Conservation (phyloP, 2,329 filamentous ascomycete genomes). For the Penicillium sclerotigenum region DNA sequence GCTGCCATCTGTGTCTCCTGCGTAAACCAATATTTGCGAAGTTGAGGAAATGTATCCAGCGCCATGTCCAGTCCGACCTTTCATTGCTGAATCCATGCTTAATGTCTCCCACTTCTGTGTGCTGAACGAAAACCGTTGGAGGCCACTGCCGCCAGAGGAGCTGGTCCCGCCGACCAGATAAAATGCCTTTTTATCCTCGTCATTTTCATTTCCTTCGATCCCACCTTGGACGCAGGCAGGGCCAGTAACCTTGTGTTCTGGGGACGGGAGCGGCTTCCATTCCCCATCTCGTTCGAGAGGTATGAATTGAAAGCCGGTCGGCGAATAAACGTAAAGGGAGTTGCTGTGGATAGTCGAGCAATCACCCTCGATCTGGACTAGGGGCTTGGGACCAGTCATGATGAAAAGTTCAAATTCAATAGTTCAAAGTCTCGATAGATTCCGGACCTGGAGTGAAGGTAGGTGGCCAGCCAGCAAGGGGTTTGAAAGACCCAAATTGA, state of each 20-base stretch:
- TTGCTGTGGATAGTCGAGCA: conserved; percentile 80
- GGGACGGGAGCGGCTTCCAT: conserved; percentile 64
- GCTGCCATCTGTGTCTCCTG: conserved; percentile 64
- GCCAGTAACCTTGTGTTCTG: conserved; percentile 67
- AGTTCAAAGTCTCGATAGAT: conserved; percentile 14
- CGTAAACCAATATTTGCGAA: conserved; percentile 75
- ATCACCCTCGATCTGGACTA: conserved; percentile 67
- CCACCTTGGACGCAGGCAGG: conserved; percentile 72
- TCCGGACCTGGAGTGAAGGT: conserved; percentile 31
- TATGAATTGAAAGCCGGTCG: conserved; percentile 71
- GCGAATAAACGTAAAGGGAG: conserved; percentile 79
- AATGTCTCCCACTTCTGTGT: conserved; percentile 59
- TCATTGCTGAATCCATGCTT: conserved; percentile 52
- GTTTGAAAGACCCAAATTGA: conserved; percentile 14
- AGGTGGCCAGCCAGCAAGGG: conserved; percentile 27
- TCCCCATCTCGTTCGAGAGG: conserved; percentile 63
- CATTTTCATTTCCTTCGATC: conserved; percentile 55
- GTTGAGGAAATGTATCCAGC: conserved; percentile 69
- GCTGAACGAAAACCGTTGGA: conserved; percentile 66
- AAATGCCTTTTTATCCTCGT: conserved; percentile 51
- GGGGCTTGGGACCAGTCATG: conserved; percentile 72
- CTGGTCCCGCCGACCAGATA: conserved; percentile 78
- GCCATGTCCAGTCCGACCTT: conserved; percentile 71
- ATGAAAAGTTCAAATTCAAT: conserved; percentile 18
- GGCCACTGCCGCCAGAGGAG: conserved; percentile 61